Conservation (phyloP, 306 rosid genomes). For the Echinosophora koreensis region DNA sequence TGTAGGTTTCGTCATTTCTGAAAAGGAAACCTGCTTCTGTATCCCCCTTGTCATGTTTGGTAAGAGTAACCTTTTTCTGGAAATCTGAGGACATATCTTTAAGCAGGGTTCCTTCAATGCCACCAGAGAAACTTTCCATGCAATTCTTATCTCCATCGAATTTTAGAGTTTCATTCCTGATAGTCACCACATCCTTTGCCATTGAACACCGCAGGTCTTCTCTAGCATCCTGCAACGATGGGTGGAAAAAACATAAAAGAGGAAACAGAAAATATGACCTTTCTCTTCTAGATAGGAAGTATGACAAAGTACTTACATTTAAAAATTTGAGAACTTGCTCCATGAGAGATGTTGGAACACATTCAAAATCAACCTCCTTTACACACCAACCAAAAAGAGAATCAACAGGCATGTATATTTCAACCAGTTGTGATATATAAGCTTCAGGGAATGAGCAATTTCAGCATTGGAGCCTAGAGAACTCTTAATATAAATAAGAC, state of each 20-base stretch:
- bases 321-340: constrained; percentile 82
- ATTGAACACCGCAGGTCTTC: constrained; percentile 88
- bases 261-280: constrained; percentile 36
- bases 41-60: constrained; percentile 67
- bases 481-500: neutral
- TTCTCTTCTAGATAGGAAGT: constrained; percentile 22
- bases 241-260: constrained; percentile 32
- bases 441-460: constrained; percentile 12
- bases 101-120: constrained; percentile 52
- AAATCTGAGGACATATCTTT: constrained; percentile 76
- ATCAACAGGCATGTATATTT: constrained; percentile 43
- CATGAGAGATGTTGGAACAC: constrained; percentile 87
- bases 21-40: constrained; percentile 49
- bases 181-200: constrained; percentile 81
- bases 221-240: constrained; percentile 68
- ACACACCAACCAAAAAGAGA: constrained; percentile 44
- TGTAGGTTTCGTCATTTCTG: constrained; percentile 65
- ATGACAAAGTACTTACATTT: constrained; percentile 69
- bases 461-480: constrained; percentile 20
- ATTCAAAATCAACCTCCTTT: constrained; percentile 89
- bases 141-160: constrained; percentile 54
- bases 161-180: constrained; percentile 83
- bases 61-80: constrained; percentile 86
- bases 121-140: constrained; percentile 44
- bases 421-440: constrained; percentile 1